Evolutionary conservation across 257 asterid species (phyloP).

Genomic region (Petrea volubilis): DNA sequence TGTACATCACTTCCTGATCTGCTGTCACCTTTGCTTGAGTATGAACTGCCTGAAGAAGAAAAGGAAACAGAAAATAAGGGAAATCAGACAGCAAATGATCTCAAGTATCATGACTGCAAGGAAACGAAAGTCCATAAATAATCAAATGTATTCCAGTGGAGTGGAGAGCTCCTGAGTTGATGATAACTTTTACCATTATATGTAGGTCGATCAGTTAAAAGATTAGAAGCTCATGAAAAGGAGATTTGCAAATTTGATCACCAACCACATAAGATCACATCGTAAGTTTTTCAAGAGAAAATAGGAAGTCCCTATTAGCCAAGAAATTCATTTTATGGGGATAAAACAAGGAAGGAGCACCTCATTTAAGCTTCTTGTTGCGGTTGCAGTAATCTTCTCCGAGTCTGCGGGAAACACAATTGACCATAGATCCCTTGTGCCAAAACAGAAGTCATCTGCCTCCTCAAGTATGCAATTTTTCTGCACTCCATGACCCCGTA

Average conservation of each 20-base stretch:
- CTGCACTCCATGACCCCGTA: conserved; percentile 77
- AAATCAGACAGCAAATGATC: conserved; percentile 19
- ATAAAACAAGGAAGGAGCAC: conserved; percentile 38
- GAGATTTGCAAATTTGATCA: background rate
- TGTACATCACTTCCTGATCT: conserved; percentile 96
- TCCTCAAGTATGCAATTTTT: conserved; percentile 50
- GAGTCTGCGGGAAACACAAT: conserved; percentile 85
- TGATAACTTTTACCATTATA: background rate
- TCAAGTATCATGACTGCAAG: background rate
- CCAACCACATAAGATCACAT: background rate
- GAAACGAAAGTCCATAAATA: background rate
- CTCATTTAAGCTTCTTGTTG: conserved; percentile 80
- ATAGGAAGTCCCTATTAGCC: background rate
- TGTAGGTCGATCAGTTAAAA: background rate
- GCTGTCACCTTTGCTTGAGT: conserved; percentile 91
- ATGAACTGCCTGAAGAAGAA: conserved; percentile 76
- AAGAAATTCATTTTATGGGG: conserved; percentile 2
- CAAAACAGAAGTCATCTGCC: conserved; percentile 70
- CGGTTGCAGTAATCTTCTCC: conserved; percentile 81
- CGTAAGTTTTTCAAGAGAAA: conserved; percentile 18
- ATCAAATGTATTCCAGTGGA: background rate
- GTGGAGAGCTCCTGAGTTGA: background rate
- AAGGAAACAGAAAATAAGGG: conserved; percentile 4
- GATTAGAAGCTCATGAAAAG: background rate
- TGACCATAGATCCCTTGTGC: conserved; percentile 74